Percentiles rank a stretch among this genome's conserved stretches.
Evolutionary conservation across 2,329 filamentous ascomycete genomes (phyloP).

Genomic region (Rachicladosporium sp.): DNA sequence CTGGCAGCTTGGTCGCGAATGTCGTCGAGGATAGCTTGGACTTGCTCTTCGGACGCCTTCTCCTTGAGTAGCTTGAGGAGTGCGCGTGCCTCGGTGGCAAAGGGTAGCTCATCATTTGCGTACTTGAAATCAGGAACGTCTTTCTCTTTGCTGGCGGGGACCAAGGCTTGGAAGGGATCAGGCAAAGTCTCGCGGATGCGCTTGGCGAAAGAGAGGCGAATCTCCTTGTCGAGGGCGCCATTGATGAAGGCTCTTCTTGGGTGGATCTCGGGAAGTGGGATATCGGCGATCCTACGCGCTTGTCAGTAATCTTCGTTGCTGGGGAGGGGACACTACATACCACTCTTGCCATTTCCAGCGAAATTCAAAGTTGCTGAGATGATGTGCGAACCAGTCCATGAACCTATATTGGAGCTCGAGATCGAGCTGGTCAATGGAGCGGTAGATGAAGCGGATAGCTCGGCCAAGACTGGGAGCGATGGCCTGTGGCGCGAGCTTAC

Average conservation of each 20-base stretch:
- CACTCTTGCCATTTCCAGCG: constrained; percentile 99
- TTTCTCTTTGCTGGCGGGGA: constrained; percentile 79
- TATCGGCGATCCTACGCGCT: constrained; percentile 66
- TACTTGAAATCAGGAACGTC: constrained; percentile 97
- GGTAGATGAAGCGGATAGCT: constrained; percentile 84
- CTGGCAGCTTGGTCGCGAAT: constrained; percentile 71
- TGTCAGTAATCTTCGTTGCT: constrained; percentile 3
- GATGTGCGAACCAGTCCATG: constrained; percentile 94
- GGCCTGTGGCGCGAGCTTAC: constrained; percentile 91
- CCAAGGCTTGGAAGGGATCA: constrained; percentile 65
- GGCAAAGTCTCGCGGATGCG: constrained; percentile 90
- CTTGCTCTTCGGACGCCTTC: constrained; percentile 75
- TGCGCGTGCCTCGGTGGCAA: constrained; percentile 71
- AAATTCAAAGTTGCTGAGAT: constrained; percentile 97
- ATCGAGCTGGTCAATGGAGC: constrained; percentile 70
- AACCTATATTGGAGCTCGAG: constrained; percentile 78
- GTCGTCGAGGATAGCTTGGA: constrained; percentile 66
- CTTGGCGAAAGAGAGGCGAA: constrained; percentile 89
- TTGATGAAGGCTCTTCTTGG: constrained; percentile 89
- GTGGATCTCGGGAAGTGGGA: constrained; percentile 62
- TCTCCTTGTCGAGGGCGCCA: constrained; percentile 89
- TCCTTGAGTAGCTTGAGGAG: constrained; percentile 66
- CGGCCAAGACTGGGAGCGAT: constrained; percentile 87
- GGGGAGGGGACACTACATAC: constrained; percentile 32
- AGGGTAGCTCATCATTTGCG: constrained; percentile 61